Percentiles rank a stretch among this genome's conserved stretches.
phyloP scores from a whole-genome alignment of 257 asterid species.

The Nicotiana noctiflora region DNA sequence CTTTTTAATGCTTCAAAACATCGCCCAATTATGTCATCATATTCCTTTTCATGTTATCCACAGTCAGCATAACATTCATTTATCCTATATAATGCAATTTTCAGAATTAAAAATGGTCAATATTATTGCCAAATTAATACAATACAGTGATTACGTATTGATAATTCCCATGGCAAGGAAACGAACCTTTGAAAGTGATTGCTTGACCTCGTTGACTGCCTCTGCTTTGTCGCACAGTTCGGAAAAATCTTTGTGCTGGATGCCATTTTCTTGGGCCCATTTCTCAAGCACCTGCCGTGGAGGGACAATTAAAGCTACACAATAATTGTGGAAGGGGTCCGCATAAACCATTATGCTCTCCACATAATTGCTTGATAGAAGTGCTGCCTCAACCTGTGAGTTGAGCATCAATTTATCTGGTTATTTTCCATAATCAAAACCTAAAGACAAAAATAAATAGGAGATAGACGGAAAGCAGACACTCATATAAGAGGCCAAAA shows the following conservation, averaged over 20 bases:
- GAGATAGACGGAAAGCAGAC: neutral
- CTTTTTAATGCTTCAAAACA: neutral
- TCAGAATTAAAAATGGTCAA: neutral
- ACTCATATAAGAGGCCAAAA: neutral
- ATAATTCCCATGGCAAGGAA: neutral
- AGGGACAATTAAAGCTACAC: constrained; percentile 81
- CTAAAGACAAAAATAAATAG: neutral
- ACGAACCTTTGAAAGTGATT: constrained; percentile 68
- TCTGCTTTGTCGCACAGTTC: constrained; percentile 66
- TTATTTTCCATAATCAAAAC: neutral
- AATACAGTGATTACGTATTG: neutral
- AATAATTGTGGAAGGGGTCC: constrained; percentile 75
- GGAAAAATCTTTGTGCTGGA: constrained; percentile 39
- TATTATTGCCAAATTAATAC: neutral
- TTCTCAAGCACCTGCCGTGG: constrained; percentile 56
- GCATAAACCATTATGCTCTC: constrained; percentile 69
- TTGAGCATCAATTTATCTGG: neutral
- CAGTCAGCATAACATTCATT: neutral
- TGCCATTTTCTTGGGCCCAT: constrained; percentile 76
- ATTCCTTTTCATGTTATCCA: neutral
- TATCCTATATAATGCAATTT: neutral
- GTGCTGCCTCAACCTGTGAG: constrained; percentile 81
- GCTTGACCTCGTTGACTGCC: constrained; percentile 61
- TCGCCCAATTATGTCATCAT: neutral
- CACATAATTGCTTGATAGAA: constrained; percentile 46